These are phyloP conservation scores for Casuarina equisetifolia DNA, from an alignment of 306 rosid genomes.

Conservation along the genomic window DNA sequence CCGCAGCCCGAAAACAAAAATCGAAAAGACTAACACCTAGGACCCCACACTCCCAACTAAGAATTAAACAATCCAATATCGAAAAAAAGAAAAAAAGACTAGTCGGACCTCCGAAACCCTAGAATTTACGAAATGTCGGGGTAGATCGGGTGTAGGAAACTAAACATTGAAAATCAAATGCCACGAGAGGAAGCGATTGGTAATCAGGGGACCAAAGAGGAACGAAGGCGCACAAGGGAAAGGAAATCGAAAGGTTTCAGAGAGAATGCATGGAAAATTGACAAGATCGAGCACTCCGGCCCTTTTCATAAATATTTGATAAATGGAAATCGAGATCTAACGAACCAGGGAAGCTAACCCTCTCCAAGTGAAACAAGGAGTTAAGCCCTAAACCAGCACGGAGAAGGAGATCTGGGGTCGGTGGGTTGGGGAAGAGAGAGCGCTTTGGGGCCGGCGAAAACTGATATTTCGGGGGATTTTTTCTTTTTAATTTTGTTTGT, in stretches of 20 bases:
- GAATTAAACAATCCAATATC: too few species aligned
- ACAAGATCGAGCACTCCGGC: background rate
- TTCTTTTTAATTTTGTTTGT: background rate
- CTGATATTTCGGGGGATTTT: background rate
- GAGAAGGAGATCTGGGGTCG: background rate
- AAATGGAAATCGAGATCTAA: background rate
- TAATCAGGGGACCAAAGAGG: background rate
- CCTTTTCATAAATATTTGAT: background rate
- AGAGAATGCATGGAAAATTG: background rate
- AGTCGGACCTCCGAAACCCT: background rate
- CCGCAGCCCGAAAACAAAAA: conserved; percentile 8
- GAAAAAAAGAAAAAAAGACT: too few species aligned
- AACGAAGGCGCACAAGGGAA: background rate
- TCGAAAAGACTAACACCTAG: background rate
- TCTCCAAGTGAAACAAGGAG: background rate
- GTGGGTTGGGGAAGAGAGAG: background rate
- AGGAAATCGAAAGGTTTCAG: background rate
- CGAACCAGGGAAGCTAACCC: background rate
- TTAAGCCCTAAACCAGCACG: background rate
- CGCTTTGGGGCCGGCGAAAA: background rate
- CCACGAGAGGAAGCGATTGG: background rate
- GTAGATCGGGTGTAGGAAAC: background rate
- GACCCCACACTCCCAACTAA: background rate
- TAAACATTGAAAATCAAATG: background rate
- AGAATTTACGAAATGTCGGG: background rate